Evolutionary conservation across 768 basidiomycete species (phyloP).

Genomic region (Naganishia onofrii): DNA sequence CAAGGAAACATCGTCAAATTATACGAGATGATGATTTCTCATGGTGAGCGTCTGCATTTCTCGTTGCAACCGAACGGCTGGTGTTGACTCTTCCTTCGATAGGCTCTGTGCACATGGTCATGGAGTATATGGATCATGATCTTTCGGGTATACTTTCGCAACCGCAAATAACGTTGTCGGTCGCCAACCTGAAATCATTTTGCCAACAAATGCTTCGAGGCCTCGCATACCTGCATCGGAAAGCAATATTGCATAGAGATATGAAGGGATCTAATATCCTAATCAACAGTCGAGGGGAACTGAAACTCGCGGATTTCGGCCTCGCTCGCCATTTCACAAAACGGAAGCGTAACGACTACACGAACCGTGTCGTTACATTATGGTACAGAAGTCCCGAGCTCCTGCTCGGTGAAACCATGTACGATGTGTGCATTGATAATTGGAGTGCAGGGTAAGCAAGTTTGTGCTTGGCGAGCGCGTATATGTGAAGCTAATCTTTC

Average conservation of each 20-base stretch:
- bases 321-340: slow-evolving; percentile 95
- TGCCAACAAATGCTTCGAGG: slow-evolving; percentile 94
- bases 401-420: slow-evolving; percentile 88
- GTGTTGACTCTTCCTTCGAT: slow-evolving; percentile 21
- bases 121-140: slow-evolving; percentile 99
- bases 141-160: slow-evolving; percentile 91
- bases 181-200: slow-evolving; percentile 90
- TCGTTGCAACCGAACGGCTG: slow-evolving; percentile 14
- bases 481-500: slow-evolving; percentile 16
- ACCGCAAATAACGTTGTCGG: slow-evolving; percentile 76
- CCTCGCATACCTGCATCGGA: slow-evolving; percentile 89
- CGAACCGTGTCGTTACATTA: slow-evolving; percentile 97
- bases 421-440: slow-evolving; percentile 97
- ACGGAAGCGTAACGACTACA: slow-evolving; percentile 84
- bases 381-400: slow-evolving; percentile 98
- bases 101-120: slow-evolving; percentile 98
- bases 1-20: slow-evolving; percentile 86
- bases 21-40: slow-evolving; percentile 98
- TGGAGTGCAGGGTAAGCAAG: slow-evolving; percentile 91
- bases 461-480: neutral
- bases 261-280: slow-evolving; percentile 99
- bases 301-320: slow-evolving; percentile 96
- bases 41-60: slow-evolving; percentile 62
- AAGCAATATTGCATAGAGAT: slow-evolving; percentile 94
- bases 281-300: slow-evolving; percentile 80